Evolutionary conservation across 2,329 filamentous ascomycete genomes (phyloP), one percentile per base, ranked within the genome.

Genomic region (Exophiala xenobiotica): DNA sequence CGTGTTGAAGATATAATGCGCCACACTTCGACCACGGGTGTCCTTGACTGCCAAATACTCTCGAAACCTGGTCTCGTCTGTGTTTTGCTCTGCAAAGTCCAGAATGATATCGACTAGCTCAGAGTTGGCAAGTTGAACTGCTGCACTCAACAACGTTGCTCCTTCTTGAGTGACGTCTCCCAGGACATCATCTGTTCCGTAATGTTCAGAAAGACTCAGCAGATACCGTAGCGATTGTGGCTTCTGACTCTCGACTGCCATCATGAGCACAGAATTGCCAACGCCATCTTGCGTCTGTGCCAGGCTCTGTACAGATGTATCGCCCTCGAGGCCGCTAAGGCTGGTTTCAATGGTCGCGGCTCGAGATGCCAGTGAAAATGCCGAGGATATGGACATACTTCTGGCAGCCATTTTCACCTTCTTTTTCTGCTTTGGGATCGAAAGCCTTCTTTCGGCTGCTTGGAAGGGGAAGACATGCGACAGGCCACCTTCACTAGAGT

Each of bases 1-100:
- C 6, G 89, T 86, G 64, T 96, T 88, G 72, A 99, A 99, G 12
- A 99, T 78, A 68, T 99, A 99, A 69, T 99, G 93, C n/a, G 87
- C 93, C 46, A 89, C 81, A 56, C 90, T 95, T 61, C 93, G 85
- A 18, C 92, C 93, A 74, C 90, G 86, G 29, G 80, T 82, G 65
- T 99, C 93, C 63, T 92, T 86, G 54, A 80, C 76, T 3, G 81
- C 76, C 41, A 97, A 71, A 65, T 99, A 97, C 5, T 76, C 72
- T 37, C 74, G 68, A 23, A 95, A 69, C 42, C 80, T 75, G 12
- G 76, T 70, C 46, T 82, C 74, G 14, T 79, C 77, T 27, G 75
- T 75, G 47, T 74, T 75, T 46, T 76, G 74, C 58, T 84, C 77
- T 22, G 96, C 70, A 64, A 86, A 89, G 49, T 86, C 79, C 8